Evolutionary conservation across 2,329 filamentous ascomycete genomes (phyloP), one percentile per base, ranked within the genome.

Genomic region (Eurotiales sp.): DNA sequence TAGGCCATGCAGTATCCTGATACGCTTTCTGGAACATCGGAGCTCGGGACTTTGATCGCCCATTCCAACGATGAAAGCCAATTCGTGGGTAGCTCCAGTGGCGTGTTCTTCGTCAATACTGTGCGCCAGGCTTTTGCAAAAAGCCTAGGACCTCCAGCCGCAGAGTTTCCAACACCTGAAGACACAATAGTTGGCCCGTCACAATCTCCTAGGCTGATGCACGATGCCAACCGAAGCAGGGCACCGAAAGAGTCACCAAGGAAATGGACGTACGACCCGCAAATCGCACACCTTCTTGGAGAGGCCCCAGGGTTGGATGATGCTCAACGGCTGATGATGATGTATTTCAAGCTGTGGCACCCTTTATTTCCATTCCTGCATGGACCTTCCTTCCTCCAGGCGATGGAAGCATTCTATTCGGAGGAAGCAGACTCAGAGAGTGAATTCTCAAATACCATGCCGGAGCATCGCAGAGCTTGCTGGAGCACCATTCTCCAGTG

Each of bases 31-130:
- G 54, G 56, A 34, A 63, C 64, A 8, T 65, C 68, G 37, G 71
- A 74, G 58, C 71, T 73, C 41, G 72, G 72, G 42, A 72, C 70
- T 48, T 58, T 74, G 47, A 72, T 66, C 23, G 68, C 72, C 17
- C 66, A 72, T 42, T 67, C 69, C 3, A 69, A 69, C 34, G 67
- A 73, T 34, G 72, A 75, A 53, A 77, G 75, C 46, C 71, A 77
- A 48, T 80, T 78, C 58, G 73, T 79, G 25, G 77, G 77, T 22
- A 77, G 74, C 57, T 75, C 75, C 11, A 77, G 72, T 36, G 77
- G 77, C 3, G 74, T 79, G 40, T 80, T 74, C 61, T 80, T 80
- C 61, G 71, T 77, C 57, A 78, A 80, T 52, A 79, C 77, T 1
- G 77, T 80, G 50, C 74, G 74, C 37, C 70, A 72, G 27, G 75